phyloP scores from a whole-genome alignment of 2,329 filamentous ascomycete species.

The Proliferodiscus dingleyae region DNA sequence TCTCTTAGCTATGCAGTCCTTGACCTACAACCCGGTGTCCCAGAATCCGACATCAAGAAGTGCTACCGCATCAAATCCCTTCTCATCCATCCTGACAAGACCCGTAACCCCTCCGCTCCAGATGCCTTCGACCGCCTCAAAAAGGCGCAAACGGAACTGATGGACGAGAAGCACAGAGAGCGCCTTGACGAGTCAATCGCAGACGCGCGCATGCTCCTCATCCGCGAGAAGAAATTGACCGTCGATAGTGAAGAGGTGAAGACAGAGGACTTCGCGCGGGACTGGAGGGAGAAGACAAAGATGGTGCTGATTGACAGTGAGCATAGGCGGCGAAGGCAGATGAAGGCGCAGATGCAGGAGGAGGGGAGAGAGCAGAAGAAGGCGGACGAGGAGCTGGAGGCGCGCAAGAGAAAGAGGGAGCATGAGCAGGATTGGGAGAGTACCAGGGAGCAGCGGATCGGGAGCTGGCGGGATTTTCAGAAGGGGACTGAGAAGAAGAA shows the following conservation, averaged over 20 bases:
- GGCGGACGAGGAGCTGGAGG: conserved; percentile 78
- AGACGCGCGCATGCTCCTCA: conserved; percentile 89
- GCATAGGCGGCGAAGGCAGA: conserved; percentile 72
- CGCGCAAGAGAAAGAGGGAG: conserved; percentile 79
- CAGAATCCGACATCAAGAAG: conserved; percentile 93
- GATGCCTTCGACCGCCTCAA: conserved; percentile 96
- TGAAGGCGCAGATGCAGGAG: conserved; percentile 94
- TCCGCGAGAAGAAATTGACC: conserved; percentile 91
- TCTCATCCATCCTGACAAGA: conserved; percentile 98
- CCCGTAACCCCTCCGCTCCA: conserved; percentile 80
- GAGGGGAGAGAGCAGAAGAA: conserved; percentile 85
- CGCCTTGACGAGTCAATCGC: conserved; percentile 91
- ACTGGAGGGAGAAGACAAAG: conserved; percentile 88
- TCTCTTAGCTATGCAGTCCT: conserved; percentile 75
- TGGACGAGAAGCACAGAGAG: conserved; percentile 88
- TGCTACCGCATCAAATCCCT: conserved; percentile 97
- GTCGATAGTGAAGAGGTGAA: conserved; percentile 83
- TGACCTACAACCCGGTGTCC: conserved; percentile 89
- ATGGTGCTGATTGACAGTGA: conserved; percentile 92
- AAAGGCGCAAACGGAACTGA: conserved; percentile 84
- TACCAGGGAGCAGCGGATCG: conserved; percentile 84
- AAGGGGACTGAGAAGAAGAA: conserved; percentile 63
- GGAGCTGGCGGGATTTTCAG: conserved; percentile 89
- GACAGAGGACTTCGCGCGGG: conserved; percentile 73
- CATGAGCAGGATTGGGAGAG: conserved; percentile 95